These are phyloP conservation scores for Sphagnurus paluster DNA, from an alignment of 1,284 basidiomycete genomes.

Conservation along the genomic window DNA sequence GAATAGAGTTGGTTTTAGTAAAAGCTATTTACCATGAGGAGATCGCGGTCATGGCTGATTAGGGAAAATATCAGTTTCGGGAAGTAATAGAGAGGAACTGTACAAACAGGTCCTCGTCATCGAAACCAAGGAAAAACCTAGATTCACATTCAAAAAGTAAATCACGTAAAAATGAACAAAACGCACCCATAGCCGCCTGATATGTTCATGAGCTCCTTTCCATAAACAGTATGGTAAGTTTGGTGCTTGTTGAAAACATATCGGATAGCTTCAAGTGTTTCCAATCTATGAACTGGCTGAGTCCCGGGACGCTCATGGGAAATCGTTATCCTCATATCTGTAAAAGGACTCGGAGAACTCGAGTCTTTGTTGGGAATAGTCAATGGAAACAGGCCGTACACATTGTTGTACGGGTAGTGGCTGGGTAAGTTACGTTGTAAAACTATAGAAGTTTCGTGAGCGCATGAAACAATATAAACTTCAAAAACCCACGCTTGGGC, in stretches of 20 bases:
- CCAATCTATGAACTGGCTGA: conserved; percentile 12
- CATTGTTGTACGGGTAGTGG: conserved; percentile 22
- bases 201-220: conserved; percentile 17
- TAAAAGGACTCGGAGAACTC: no score
- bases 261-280: conserved; percentile 25
- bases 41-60: conserved; percentile 22
- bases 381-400: conserved; percentile 24
- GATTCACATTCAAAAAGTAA: no score
- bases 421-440: conserved; percentile 23
- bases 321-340: no score
- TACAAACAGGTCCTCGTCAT: conserved; percentile 30
- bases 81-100: neutral
- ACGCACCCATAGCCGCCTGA: conserved; percentile 33
- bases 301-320: conserved; percentile 14
- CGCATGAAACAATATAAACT: neutral
- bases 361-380: conserved; percentile 15
- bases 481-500: conserved; percentile 16
- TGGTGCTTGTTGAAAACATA: conserved; percentile 33
- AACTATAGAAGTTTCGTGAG: conserved; percentile 13
- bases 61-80: neutral
- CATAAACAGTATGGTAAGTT: conserved; percentile 28
- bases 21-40: conserved; percentile 20
- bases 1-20: neutral
- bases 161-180: neutral
- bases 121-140: conserved; percentile 28